Base-by-base conservation (phyloP, 768 basidiomycete genomes). In the Cytidiella melzeri region DNA sequence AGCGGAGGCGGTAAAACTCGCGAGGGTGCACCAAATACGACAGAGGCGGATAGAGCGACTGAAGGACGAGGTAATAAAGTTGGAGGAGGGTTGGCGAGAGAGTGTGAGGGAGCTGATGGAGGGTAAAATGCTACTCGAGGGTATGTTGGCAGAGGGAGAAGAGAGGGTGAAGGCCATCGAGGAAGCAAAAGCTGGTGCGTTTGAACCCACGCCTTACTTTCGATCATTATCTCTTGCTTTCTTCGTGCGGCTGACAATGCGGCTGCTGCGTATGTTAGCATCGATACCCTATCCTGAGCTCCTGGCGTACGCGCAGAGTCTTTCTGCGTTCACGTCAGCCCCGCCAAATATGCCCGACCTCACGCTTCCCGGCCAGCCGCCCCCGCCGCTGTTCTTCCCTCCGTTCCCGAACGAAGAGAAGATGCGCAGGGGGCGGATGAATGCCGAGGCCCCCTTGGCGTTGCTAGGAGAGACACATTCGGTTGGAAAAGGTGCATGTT, bases 401-500 rank as follows among this genome's bases (percentile, higher is more conserved):
- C 91, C 91, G 10, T 92, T 91, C 64, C 90, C 90, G 1, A 91
- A 90, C 60, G 89, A 91, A 67, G 90, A 91, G 64, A 92, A 89
- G 67, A 90, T 92, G 87, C 81, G 89, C 45, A 76, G 83, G 21
- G 90, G 90, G 1, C 76, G 77, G 49, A 77, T 91, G 64, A 89
- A 86, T 59, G 81, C 81, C 19, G 87, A 90, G 64, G 84, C 83
- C 23, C 89, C 87, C 1, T 73, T 91, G 50, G 90, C 84, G 4
- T 65, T 80, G 39, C 73, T 86, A 41, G 90, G 87, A 34, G 90
- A 92, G 69, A 88, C 83, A 6, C 86, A 89, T 62, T 80, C 83
- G 20, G 84, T 91, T 52, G 90, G 87, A 44, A 74, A 79, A 67
- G 76, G 88, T 89, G 63, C 63, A 82, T 61, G 20, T 21, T 45